These are phyloP conservation scores for Pleurotus tuoliensis DNA, from an alignment of 768 basidiomycete genomes.

Conservation along the genomic window DNA sequence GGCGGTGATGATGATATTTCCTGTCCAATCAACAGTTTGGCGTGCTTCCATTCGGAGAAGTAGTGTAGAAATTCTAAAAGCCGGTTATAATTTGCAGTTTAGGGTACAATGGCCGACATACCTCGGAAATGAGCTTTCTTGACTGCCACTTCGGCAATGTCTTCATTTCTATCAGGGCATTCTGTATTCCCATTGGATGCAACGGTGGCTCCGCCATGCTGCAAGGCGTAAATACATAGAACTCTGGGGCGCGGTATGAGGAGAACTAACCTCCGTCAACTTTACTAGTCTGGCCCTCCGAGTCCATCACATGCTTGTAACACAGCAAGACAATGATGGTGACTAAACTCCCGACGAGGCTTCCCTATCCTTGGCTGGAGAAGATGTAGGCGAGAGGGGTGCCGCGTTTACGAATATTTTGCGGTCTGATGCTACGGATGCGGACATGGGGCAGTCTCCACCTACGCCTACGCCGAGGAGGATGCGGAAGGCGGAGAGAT, in stretches of 20 bases:
- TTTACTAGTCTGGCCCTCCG: constrained; percentile 51
- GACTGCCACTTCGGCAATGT: constrained; percentile 19
- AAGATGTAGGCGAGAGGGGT: constrained; percentile 80
- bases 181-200: constrained; percentile 15
- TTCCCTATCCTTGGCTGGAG: constrained; percentile 77
- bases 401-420: constrained; percentile 62
- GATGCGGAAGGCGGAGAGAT: constrained; percentile 64
- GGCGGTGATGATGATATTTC: constrained; percentile 54
- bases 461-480: constrained; percentile 76
- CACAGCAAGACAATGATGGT: constrained; percentile 63
- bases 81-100: too few species aligned
- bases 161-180: background rate
- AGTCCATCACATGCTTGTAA: constrained; percentile 64
- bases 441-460: constrained; percentile 79
- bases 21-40: constrained; percentile 61
- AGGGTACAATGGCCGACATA: constrained; percentile 14
- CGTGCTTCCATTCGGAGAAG: constrained; percentile 71
- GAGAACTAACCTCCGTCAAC: constrained; percentile 62
- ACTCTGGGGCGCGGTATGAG: background rate
- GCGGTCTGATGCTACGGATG: constrained; percentile 64
- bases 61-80: constrained; percentile 56
- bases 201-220: constrained; percentile 72
- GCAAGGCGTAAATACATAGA: background rate
- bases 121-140: constrained; percentile 53
- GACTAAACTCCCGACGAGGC: constrained; percentile 55